A percentile compares a stretch with the other conserved stretches of the same genome.
Conservation (phyloP, 306 rosid genomes). For the Heteromeles arbutifolia region DNA sequence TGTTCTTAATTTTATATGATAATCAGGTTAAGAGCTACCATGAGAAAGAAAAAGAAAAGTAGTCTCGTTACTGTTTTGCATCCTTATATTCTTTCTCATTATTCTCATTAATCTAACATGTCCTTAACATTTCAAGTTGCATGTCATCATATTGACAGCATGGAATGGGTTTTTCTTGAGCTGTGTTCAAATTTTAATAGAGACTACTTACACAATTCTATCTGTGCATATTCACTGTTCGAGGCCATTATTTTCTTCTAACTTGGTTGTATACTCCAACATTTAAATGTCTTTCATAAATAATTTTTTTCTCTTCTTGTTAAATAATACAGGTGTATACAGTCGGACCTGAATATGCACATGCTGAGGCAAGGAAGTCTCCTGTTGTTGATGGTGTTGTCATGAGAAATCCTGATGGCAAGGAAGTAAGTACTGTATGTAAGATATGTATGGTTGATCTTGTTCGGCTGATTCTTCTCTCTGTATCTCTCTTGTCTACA, state of each 20-base stretch:
- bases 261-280: neutral
- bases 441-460: slow-evolving; percentile 7
- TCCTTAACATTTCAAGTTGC: neutral
- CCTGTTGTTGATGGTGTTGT: slow-evolving; percentile 99
- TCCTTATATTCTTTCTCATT: neutral
- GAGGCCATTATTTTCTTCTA: neutral
- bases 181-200: neutral
- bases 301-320: slow-evolving; percentile 22
- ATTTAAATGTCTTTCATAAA: neutral
- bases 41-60: neutral
- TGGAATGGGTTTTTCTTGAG: neutral
- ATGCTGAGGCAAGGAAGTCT: slow-evolving; percentile 99
- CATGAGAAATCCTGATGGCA: slow-evolving; percentile 98
- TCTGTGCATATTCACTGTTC: neutral
- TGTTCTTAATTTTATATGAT: neutral
- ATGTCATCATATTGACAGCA: neutral
- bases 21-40: neutral
- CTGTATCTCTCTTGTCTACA: neutral
- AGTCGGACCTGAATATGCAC: slow-evolving; percentile 98
- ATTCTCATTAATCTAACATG: neutral
- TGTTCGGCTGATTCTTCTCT: slow-evolving; percentile 6
- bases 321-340: slow-evolving; percentile 74
- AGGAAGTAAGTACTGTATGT: slow-evolving; percentile 62
- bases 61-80: neutral
- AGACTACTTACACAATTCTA: neutral